Evolutionary conservation across 306 rosid genomes (phyloP), one percentile per base, ranked within the genome.

Genomic region (Herpetospermum pedunculosum): DNA sequence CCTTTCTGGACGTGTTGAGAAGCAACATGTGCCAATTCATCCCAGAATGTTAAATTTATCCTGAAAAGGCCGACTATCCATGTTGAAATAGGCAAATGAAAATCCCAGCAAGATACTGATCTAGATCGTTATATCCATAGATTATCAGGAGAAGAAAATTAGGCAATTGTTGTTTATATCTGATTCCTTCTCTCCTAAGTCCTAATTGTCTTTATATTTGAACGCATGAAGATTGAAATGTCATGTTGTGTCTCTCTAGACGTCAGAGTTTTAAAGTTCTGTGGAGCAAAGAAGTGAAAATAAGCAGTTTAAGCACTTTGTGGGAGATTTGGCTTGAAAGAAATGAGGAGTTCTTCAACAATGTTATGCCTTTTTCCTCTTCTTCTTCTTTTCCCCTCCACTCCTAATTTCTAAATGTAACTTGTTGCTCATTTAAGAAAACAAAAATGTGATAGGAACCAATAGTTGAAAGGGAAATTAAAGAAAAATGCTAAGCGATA

Each of bases 1-100:
- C 96, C 97, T 70, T 89, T 84, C 79, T 83, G 85, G n/a, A 91
- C 67, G 80, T 91, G 96, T 69, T 91, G 91, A 72, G 38, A 88
- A 19, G 97, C 96, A 81, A 87, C 76, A 63, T 85, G 89, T 0
- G 97, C 97, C 50, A 91, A 82, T 60, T 89, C 97, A 73, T 91
- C 96, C 99, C 97, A 94, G 79, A 94, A 94, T 5, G 96, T 87
- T 83, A 94, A 68, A 80, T 67, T 79, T 69, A 89, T 82, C 92
- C 96, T 90, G 83, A 26, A 82, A 74, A 26, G 26, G 60, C 69
- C 60, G 41, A 29, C 9, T 19, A 37, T 5, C 2, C 21, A 59
- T 29, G 8, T 59, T 59, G 38, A 19, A 59, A 4, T 32, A 60
- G 68, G 68, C 4, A 60, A 60, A 60, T 60, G 40, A 25, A 60